Evolutionary conservation across 768 basidiomycete species (phyloP), one percentile per base, ranked within the genome.

Genomic region (Fomitopsis serialis): DNA sequence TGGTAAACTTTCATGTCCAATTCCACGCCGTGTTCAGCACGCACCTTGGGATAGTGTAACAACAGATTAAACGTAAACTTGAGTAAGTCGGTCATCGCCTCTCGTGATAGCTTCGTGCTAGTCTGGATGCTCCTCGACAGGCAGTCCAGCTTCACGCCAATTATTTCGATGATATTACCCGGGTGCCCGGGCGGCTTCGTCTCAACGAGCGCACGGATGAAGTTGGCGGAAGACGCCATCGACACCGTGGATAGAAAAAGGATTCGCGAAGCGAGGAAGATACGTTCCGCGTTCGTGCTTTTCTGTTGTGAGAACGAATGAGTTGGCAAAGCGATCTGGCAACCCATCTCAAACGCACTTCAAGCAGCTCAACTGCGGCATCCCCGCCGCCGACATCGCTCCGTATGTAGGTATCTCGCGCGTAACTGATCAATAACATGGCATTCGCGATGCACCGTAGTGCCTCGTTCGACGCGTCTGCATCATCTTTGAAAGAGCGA

Each of bases 1-100:
- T n/a, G n/a, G n/a, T 36, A 17, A 24, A 10, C 10, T 48, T 1
- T 6, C 3, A 35, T 15, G 37, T 11, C 19, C 19, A 36, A 40
- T 52, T 29, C 24, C 13, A 45, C 19, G 25, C 42, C 27, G 50
- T 57, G 35, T 5, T 17, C n/a, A 4, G 8, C 7, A 65, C 70
- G 27, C 43, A 87, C 88, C 74, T 85, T 90, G 4, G 91, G 91
- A 68, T 91, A 93, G 64, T 89, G 87, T 40, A 83, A 66, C 48
- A 92, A 73, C 27, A 96, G 66, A 66, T 96, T 94, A 68, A 91
- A 94, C 2, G 80, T 74, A 45, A 93, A 76, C 64, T 98, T 98
- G 52, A 98, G 77, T 23, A 93, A 65, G 67, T 98, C 94, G 3
- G 80, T 77, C 72, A 88, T 78, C 2, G 93, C 91, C 52, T 91